Evolutionary conservation across 164 flowering plant species (phyloP).

Genomic region (Warburgia ugandensis): DNA sequence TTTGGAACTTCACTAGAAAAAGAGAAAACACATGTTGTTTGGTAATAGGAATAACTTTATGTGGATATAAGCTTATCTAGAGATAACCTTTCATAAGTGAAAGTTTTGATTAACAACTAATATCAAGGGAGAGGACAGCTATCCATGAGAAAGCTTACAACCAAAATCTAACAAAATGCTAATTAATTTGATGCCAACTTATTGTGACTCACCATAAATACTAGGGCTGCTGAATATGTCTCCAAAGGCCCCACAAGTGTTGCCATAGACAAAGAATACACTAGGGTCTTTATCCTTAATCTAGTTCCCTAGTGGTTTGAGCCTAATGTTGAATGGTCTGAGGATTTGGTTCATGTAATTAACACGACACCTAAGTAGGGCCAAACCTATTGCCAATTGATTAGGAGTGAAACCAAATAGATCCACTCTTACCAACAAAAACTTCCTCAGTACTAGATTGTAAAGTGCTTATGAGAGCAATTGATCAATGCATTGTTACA

Average conservation of each 20-base stretch:
- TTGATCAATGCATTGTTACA: no score
- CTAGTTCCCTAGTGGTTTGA: conserved; percentile 40
- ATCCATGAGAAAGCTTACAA: no score
- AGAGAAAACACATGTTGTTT: no score
- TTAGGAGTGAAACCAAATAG: conserved; percentile 74
- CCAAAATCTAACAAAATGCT: no score
- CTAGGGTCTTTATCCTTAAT: conserved; percentile 47
- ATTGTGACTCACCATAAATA: conserved; percentile 46
- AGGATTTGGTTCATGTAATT: conserved; percentile 56
- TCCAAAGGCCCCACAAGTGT: conserved; percentile 47
- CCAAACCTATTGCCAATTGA: conserved; percentile 42
- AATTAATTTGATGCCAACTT: no score
- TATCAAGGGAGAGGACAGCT: no score
- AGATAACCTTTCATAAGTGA: no score
- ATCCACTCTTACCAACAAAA: conserved; percentile 57
- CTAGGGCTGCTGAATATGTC: conserved; percentile 63
- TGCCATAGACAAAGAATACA: conserved; percentile 46
- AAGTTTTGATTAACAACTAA: no score
- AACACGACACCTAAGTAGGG: conserved; percentile 44
- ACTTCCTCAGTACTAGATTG: conserved; percentile 66
- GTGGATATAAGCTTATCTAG: no score
- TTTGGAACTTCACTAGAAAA: no score
- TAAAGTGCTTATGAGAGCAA: conserved; percentile 67
- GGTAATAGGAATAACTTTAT: no score
- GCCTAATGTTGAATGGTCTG: conserved; percentile 52